A percentile compares a stretch with the other conserved stretches of the same genome.
Conservation (phyloP, 169 alveolate genomes). For the Cryptosporidium viatorum region DNA sequence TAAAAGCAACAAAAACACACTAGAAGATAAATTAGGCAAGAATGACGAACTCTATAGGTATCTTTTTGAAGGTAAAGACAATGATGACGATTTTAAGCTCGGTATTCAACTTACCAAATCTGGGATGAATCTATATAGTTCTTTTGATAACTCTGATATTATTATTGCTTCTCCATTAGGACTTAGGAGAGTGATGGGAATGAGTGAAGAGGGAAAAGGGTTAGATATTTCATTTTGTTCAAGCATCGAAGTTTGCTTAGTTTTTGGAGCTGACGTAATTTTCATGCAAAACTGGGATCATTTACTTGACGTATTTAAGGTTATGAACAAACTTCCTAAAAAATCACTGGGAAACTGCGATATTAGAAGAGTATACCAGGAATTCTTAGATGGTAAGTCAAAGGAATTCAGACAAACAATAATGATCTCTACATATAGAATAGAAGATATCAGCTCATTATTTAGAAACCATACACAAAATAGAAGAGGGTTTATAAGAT, state of each 20-base stretch:
- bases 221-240: conserved; percentile 84
- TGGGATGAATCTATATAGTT: conserved; percentile 83
- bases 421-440: conserved; percentile 31
- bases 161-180: conserved; percentile 92
- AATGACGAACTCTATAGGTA: conserved; percentile 77
- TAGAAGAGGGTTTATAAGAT: conserved; percentile 78
- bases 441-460: conserved; percentile 52
- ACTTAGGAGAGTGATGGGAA: conserved; percentile 80
- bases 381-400: conserved; percentile 79
- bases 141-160: conserved; percentile 87
- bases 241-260: conserved; percentile 86
- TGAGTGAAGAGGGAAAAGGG: conserved; percentile 30
- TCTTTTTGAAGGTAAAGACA: conserved; percentile 81
- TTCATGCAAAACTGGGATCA: conserved; percentile 89
- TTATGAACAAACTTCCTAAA: conserved; percentile 79
- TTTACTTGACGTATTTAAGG: conserved; percentile 80
- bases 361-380: conserved; percentile 78
- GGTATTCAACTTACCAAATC: conserved; percentile 86
- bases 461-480: conserved; percentile 55
- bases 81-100: conserved; percentile 88
- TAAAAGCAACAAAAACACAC: background rate
- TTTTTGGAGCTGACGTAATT: conserved; percentile 87
- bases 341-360: conserved; percentile 82
- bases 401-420: conserved; percentile 80
- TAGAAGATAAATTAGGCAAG: conserved; percentile 19